Evolutionary conservation across 306 rosid genomes (phyloP), one percentile per base, ranked within the genome.

Genomic region (Trifolium dubium): DNA sequence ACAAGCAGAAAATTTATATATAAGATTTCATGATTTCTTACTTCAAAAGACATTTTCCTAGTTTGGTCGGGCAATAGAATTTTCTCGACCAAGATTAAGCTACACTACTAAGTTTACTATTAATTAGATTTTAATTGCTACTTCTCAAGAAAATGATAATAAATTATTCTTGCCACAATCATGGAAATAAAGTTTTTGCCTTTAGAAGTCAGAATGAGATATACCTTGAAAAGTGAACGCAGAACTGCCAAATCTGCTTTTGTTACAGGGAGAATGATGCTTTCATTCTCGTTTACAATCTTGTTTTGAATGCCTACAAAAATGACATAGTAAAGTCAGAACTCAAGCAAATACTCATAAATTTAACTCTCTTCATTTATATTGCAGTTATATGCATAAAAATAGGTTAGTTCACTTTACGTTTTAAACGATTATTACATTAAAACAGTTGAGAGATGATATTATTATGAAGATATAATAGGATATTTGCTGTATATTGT

Each of bases 291-390:
- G 50, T 93, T 87, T 79, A 82, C 77, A 54, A 88, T 84, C 85
- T 80, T 91, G 94, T 93, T 89, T 73, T 93, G 97, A 78, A 93
- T 97, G 72, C 85, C 97, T 93, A 71, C 54, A 82, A 74, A 67
- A 81, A 70, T 34, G 29, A 18, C 72, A 80, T 4, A 53, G 29
- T 41, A 62, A 58, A 46, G 72, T 77, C 39, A 79, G 82, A 37
- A 67, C 61, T 12, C 73, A 23, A 56, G 71, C 31, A 68, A 31
- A 68, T 17, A 54, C 17, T 65, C 23, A 28, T 51, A 29, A 47
- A 32, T 28, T 29, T 58, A 13, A 71, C 46, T 34, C 17, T 55
- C 28, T 64, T 28, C 53, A 40, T 51, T 46, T 18, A 43, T 53
- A 55, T 68, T 14, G 74, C 28, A 58, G 6, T 43, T 39, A 47